phyloP scores from a whole-genome alignment of 169 alveolate species.

The Cyclospora cayetanensis region DNA sequence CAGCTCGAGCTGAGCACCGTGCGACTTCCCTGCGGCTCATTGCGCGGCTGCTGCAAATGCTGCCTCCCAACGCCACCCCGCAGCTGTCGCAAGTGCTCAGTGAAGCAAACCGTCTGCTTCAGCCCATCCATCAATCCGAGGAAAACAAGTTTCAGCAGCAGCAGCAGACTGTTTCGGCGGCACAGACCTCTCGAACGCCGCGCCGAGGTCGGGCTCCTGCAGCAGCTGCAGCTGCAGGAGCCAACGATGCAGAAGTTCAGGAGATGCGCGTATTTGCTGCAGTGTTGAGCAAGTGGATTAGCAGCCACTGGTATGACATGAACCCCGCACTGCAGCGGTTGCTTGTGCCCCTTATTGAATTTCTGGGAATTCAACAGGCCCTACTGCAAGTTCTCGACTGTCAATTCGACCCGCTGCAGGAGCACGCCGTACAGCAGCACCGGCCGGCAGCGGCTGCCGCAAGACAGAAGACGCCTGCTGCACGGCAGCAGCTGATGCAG shows the following conservation, averaged over 20 bases:
- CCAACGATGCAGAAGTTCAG: conserved; percentile 2
- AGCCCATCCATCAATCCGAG: conserved; percentile 1
- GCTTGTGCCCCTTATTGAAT: conserved; percentile 7
- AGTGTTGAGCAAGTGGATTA: not conserved
- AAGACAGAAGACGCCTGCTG: not conserved
- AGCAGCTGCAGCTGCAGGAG: conserved; percentile 21
- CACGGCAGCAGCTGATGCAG: conserved; percentile 61
- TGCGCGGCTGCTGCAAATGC: conserved; percentile 21
- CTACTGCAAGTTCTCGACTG: not conserved
- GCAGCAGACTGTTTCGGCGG: conserved; percentile 49
- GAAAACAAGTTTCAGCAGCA: conserved; percentile 21
- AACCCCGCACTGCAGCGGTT: conserved; percentile 23
- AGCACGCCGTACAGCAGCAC: conserved; percentile 16
- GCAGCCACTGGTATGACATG: not conserved
- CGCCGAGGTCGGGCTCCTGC: conserved; percentile 1
- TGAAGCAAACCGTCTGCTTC: conserved; percentile 1
- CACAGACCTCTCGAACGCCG: not conserved
- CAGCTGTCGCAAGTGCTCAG: conserved; percentile 1
- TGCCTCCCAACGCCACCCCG: not conserved
- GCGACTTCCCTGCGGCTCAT: not conserved
- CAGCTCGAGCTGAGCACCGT: not conserved
- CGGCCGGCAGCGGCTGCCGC: not conserved
- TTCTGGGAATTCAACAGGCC: conserved; percentile 18
- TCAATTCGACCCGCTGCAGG: not conserved
- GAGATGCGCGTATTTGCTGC: conserved; percentile 28